phyloP scores from a whole-genome alignment of 495 filamentous ascomycete genomes.

The Hypoxylon lienhwacheense region DNA sequence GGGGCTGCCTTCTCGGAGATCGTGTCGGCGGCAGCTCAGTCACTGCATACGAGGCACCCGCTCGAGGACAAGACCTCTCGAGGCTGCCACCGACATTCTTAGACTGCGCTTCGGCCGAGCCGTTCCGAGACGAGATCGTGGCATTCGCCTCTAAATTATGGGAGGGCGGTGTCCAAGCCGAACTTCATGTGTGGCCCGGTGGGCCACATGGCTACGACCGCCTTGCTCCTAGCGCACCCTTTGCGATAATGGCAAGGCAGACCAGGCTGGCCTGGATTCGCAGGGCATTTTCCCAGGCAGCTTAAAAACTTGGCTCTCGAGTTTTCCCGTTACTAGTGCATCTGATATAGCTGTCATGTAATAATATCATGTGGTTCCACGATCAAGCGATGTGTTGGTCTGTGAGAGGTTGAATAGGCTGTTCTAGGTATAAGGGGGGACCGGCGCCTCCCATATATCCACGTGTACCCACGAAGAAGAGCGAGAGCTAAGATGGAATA shows the following conservation, averaged over 20 bases:
- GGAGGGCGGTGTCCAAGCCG: conserved; percentile 39
- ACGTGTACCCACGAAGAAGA: conserved; percentile 2
- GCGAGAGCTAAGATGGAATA: neutral
- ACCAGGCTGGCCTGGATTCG: conserved; percentile 40
- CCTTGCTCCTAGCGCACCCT: conserved; percentile 36
- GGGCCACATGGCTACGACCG: conserved; percentile 41
- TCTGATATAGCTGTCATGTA: conserved; percentile 14
- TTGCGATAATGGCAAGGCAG: conserved; percentile 36
- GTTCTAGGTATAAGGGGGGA: conserved; percentile 2
- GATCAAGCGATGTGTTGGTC: conserved; percentile 21
- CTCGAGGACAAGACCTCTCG: conserved; percentile 37
- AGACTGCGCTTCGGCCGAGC: conserved; percentile 41
- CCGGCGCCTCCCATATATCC: neutral
- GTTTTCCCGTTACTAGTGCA: neutral
- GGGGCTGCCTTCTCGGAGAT: conserved; percentile 40
- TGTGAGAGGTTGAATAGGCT: conserved; percentile 15
- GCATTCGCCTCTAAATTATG: conserved; percentile 42
- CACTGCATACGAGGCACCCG: conserved; percentile 41
- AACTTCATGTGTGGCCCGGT: conserved; percentile 45
- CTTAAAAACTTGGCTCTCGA: conserved; percentile 23
- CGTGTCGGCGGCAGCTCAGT: conserved; percentile 35
- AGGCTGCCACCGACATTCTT: conserved; percentile 39
- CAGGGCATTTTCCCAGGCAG: conserved; percentile 30
- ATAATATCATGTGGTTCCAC: conserved; percentile 20
- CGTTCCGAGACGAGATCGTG: conserved; percentile 44